Evolutionary conservation across 257 asterid genomes (phyloP).

Genomic region (Nyctanthes arbortristis): DNA sequence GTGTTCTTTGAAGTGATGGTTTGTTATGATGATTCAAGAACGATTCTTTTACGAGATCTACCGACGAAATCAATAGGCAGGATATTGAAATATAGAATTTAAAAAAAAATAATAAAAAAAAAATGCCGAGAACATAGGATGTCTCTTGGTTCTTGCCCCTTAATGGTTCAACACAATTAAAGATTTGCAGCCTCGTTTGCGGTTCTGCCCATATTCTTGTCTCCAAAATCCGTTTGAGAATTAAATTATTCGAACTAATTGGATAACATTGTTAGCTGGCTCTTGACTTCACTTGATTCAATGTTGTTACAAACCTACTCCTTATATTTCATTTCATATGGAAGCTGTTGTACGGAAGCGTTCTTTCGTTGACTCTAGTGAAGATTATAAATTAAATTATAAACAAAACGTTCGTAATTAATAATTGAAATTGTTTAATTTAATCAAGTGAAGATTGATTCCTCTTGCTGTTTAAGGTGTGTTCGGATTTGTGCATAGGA

Average conservation of each 20-base stretch:
- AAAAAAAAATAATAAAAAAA: too few relatives aligned
- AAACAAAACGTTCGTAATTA: too few relatives aligned
- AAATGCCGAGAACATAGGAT: background rate
- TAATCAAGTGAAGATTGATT: conserved; percentile 5
- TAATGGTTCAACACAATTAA: conserved; percentile 15
- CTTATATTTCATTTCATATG: too few relatives aligned
- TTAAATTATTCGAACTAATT: conserved; percentile 18
- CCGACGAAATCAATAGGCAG: background rate
- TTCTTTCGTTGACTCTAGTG: conserved; percentile 28
- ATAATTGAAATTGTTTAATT: background rate
- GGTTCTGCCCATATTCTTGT: conserved; percentile 12
- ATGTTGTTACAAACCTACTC: background rate
- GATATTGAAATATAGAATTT: background rate
- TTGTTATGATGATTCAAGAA: background rate
- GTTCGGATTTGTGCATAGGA: conserved; percentile 18
- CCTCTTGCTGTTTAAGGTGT: conserved; percentile 4
- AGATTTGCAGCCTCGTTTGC: conserved; percentile 24
- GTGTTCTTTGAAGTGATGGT: too few relatives aligned
- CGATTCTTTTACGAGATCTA: background rate
- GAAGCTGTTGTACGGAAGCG: conserved; percentile 31
- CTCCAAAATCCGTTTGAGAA: conserved; percentile 10
- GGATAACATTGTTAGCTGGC: conserved; percentile 37
- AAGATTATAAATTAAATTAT: background rate
- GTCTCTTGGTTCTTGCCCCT: conserved; percentile 24
- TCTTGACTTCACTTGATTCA: conserved; percentile 13